These are phyloP conservation scores for Cladosporium sp. DNA, from an alignment of 2,329 filamentous ascomycete genomes.

Conservation along the genomic window DNA sequence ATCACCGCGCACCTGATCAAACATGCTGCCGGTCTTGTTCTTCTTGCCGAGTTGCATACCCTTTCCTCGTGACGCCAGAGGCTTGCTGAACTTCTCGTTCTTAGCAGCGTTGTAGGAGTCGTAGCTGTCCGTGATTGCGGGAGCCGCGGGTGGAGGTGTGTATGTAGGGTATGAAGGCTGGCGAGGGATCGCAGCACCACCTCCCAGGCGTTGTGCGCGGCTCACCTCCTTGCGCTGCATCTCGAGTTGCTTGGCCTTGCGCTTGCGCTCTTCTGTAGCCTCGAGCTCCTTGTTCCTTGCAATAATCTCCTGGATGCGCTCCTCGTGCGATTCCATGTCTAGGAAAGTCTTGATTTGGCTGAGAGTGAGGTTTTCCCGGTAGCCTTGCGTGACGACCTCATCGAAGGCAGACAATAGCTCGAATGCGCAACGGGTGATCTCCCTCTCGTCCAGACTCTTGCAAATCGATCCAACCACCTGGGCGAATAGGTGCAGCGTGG, in stretches of 20 bases:
- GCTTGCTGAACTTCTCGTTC: constrained; percentile 84
- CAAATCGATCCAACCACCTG: constrained; percentile 97
- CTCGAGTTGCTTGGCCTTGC: constrained; percentile 97
- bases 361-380: constrained; percentile 92
- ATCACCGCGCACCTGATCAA: constrained; percentile 89
- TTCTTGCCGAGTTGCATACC: constrained; percentile 99
- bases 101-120: constrained; percentile 96
- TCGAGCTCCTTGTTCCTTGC: constrained; percentile 96
- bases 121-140: constrained; percentile 76
- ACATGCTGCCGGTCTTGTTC: constrained; percentile 96
- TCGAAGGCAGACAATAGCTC: constrained; percentile 96
- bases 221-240: constrained; percentile 97
- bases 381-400: constrained; percentile 92
- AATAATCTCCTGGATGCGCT: constrained; percentile 98
- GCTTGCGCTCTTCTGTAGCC: constrained; percentile 95
- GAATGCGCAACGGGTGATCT: constrained; percentile 92
- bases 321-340: constrained; percentile 99
- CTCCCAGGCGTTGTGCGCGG: constrained; percentile 61
- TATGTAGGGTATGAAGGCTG: constrained; percentile 86
- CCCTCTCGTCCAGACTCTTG: constrained; percentile 91
- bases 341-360: constrained; percentile 99
- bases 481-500: constrained; percentile 94
- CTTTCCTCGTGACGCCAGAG: constrained; percentile 78
- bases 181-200: constrained; percentile 60
- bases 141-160: constrained; percentile 80